Evolutionary conservation across 148 eudicot genomes (phyloP).

Genomic region (Nepenthes gracilis): DNA sequence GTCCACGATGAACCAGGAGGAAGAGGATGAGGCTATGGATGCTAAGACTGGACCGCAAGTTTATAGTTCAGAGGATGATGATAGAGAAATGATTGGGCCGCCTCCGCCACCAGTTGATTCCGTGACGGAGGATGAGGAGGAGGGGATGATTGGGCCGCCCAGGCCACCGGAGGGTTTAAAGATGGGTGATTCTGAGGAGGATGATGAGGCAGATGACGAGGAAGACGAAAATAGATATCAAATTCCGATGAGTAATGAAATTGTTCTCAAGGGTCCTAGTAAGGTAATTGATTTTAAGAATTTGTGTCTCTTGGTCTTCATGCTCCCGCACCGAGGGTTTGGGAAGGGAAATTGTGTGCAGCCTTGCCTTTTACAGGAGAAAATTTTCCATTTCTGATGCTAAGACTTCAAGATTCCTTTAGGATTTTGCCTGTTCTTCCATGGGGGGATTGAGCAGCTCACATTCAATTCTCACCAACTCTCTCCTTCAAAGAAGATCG

Average conservation of each 20-base stretch:
- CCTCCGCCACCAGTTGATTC: constrained; percentile 14
- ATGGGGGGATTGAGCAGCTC: too few relatives aligned
- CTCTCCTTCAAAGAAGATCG: too few relatives aligned
- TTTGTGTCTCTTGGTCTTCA: too few relatives aligned
- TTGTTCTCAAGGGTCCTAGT: constrained; percentile 81
- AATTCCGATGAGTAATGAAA: constrained; percentile 80
- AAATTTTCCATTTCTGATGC: too few relatives aligned
- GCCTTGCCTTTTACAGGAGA: too few relatives aligned
- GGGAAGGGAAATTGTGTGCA: too few relatives aligned
- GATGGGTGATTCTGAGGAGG: constrained; percentile 36
- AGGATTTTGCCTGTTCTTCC: too few relatives aligned
- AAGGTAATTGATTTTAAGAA: constrained; percentile 32
- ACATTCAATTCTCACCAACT: too few relatives aligned
- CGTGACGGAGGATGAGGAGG: constrained; percentile 23
- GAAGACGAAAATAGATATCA: constrained; percentile 28
- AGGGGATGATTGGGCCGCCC: constrained; percentile 47
- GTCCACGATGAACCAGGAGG: constrained; percentile 4
- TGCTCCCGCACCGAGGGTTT: too few relatives aligned
- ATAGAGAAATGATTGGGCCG: constrained; percentile 36
- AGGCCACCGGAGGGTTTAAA: constrained; percentile 23
- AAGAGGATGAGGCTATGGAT: not conserved
- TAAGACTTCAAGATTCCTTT: too few relatives aligned
- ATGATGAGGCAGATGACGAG: constrained; percentile 19
- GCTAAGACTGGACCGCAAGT: constrained; percentile 29
- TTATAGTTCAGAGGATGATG: constrained; percentile 20